Percentiles rank a stretch among this genome's conserved stretches.
Evolutionary conservation across 2,329 filamentous ascomycete species (phyloP).

Genomic region (Apiospora saccharicola): DNA sequence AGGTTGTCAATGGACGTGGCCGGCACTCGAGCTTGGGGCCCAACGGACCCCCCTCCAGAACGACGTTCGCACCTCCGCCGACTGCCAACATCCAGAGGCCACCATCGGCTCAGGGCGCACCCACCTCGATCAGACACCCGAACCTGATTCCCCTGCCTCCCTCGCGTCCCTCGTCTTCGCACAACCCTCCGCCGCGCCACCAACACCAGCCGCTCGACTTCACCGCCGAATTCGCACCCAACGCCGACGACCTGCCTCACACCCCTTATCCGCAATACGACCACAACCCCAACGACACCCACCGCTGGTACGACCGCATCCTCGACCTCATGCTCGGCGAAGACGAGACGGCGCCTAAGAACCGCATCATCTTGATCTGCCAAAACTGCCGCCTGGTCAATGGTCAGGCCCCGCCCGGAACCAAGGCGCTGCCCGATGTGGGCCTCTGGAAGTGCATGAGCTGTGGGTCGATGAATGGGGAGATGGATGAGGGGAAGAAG

Average conservation of each 20-base stretch:
- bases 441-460: constrained; percentile 88
- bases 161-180: constrained; percentile 29
- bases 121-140: constrained; percentile 30
- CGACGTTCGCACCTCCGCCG: constrained; percentile 62
- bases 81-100: constrained; percentile 68
- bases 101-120: constrained; percentile 39
- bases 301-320: constrained; percentile 93
- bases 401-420: constrained; percentile 91
- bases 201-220: constrained; percentile 34
- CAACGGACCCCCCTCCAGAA: constrained; percentile 45
- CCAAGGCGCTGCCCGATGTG: constrained; percentile 77
- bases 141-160: constrained; percentile 8
- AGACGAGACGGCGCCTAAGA: constrained; percentile 91
- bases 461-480: constrained; percentile 84
- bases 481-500: constrained; percentile 77
- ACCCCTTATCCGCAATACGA: constrained; percentile 46
- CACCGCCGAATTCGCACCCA: constrained; percentile 74
- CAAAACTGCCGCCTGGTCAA: constrained; percentile 85
- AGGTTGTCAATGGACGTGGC: constrained; percentile 34
- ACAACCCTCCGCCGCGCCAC: constrained; percentile 24
- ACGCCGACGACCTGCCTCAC: constrained; percentile 61
- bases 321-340: constrained; percentile 92
- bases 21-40: constrained; percentile 32
- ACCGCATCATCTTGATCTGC: constrained; percentile 89
- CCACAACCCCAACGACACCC: constrained; percentile 38